Evolutionary conservation across 208 protist genomes (phyloP), one percentile per base, ranked within the genome.

Genomic region (Borovskyia barvae): DNA sequence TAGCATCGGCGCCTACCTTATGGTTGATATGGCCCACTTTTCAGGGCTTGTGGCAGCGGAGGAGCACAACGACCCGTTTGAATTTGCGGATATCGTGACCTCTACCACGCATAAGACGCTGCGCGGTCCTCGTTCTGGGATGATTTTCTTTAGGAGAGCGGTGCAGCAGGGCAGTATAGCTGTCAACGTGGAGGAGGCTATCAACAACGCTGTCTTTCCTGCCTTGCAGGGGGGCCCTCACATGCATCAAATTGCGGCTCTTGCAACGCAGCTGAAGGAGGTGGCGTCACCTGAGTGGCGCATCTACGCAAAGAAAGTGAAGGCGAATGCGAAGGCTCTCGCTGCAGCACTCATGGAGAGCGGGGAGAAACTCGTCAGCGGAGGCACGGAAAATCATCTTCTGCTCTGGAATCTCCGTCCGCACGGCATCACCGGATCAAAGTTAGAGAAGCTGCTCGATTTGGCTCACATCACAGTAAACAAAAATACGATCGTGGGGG

Each of bases 61-160:
- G 39, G 73, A 87, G 43, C 69, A 90, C 49, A 63, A 81, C 45
- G 72, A 68, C 42, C 98, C 98, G 11, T 99, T 99, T 65, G 80
- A 92, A 22, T 90, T 89, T 70, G 97, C 85, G 51, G 98, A 99
- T 77, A 70, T 99, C 30, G 99, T 99, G 12, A 99, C 98, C 9
- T 98, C 98, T 5, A 99, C 98, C 19, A 99, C 98, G 22, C 99
- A 99, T 91, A 99, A 99, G 89, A 98, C 98, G 25, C 82, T 99
- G 0, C 91, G 98, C 56, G 98, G 98, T 19, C 98, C 99, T 15
- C 87, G 98, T 47, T 84, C 97, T 25, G 98, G 97, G 52, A 80
- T 99, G 46, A 99, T 99, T 78, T 99, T 99, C 77, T 99, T 85
- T 91, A 74, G 93, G 28, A 97, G 97, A 63, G 87, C 85, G 47